Conservation (phyloP, 176 grass and related monocot genomes). For the Dendrocalamus sinicus region DNA sequence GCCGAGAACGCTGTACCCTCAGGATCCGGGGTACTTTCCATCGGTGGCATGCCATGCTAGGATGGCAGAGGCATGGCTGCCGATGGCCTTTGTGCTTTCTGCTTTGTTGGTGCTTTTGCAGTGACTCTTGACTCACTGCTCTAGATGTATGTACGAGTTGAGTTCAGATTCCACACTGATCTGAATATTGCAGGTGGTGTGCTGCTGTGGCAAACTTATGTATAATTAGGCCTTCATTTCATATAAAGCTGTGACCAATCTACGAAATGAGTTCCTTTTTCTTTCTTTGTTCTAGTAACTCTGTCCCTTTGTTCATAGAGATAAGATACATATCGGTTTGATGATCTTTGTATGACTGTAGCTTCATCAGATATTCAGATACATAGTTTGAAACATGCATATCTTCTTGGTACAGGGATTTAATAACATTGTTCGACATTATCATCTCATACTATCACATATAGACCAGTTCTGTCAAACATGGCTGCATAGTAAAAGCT, state of each 20-base stretch:
- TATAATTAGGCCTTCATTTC: not conserved
- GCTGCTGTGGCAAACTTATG: not conserved
- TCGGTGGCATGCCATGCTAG: not conserved
- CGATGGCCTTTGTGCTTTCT: conserved; percentile 8
- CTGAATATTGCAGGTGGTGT: not conserved
- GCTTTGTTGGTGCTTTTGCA: conserved; percentile 44
- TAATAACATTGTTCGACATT: not conserved
- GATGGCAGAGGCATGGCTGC: conserved; percentile 7
- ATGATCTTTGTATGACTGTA: not conserved
- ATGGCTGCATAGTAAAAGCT: not conserved
- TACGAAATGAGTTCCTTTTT: not conserved
- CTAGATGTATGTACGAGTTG: conserved; percentile 1
- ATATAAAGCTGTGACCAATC: not conserved
- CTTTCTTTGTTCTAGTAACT: not conserved
- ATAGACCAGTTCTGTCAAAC: not conserved
- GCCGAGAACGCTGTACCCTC: conserved; percentile 34
- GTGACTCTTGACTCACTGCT: not conserved
- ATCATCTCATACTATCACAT: not conserved
- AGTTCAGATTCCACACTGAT: not conserved
- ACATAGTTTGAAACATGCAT: not conserved
- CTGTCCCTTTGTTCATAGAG: not conserved
- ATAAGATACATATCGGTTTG: too few species aligned
- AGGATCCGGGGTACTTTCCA: conserved; percentile 52
- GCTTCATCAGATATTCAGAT: not conserved
- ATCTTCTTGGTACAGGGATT: not conserved